Percentiles rank a stretch among this genome's conserved stretches.
Conservation (phyloP, 495 filamentous ascomycete genomes). For the Aspergillus panamensis region DNA sequence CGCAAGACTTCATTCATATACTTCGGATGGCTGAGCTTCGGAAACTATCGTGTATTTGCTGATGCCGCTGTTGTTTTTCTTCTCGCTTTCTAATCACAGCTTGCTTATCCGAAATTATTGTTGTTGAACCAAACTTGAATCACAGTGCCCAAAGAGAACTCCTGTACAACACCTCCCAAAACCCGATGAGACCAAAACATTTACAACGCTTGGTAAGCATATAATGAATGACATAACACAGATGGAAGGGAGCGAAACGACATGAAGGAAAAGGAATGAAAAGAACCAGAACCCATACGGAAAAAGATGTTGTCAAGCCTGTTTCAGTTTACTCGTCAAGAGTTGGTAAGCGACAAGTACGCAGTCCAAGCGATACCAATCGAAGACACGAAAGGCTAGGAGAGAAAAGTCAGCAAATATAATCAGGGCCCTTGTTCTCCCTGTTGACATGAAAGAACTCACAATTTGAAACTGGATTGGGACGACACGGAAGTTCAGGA, state of each 20-base stretch:
- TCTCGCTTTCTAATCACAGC: not conserved
- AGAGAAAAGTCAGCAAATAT: conserved; percentile 6
- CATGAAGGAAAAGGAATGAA: conserved; percentile 2
- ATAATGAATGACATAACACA: conserved; percentile 5
- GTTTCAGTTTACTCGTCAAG: conserved; percentile 49
- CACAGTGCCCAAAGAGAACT: conserved; percentile 7
- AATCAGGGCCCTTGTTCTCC: not conserved
- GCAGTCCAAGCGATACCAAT: conserved; percentile 99
- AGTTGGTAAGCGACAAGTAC: conserved; percentile 92
- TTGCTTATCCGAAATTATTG: not conserved
- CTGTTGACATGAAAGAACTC: conserved; percentile 37
- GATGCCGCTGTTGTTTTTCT: not conserved
- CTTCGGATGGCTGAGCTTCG: not conserved
- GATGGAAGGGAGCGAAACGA: conserved; percentile 3
- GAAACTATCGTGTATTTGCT: not conserved
- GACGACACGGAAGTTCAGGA: conserved; percentile 93
- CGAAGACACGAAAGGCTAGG: conserved; percentile 91
- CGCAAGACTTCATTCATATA: conserved; percentile 1
- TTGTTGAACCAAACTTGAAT: not conserved
- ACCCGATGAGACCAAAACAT: conserved; percentile 7
- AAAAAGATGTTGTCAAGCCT: not conserved
- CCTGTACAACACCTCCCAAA: conserved; percentile 15
- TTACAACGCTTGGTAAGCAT: conserved; percentile 21
- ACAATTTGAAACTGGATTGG: conserved; percentile 97
- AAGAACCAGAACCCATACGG: conserved; percentile 2